These are phyloP conservation scores for Polytrichum formosum DNA, from an alignment of 225 moss, liverwort and hornwort species.

Conservation along the genomic window DNA sequence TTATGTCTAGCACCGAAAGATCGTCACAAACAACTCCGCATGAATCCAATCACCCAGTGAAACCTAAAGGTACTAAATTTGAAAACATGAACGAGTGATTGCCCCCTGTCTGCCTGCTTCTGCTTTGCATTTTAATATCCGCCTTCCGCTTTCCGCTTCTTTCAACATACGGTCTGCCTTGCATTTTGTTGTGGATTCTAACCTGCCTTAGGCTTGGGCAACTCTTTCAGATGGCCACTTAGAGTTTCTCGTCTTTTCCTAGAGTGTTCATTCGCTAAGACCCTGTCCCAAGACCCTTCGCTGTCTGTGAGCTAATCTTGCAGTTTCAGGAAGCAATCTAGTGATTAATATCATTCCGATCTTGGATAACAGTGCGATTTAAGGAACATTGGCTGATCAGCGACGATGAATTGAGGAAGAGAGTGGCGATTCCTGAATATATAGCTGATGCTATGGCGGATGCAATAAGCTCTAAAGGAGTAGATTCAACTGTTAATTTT, in stretches of 20 bases:
- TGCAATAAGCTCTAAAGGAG: conserved; percentile 33
- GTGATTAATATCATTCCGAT: background rate
- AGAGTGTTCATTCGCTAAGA: background rate
- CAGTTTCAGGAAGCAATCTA: background rate
- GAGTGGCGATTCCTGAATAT: conserved; percentile 40
- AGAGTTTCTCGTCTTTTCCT: background rate
- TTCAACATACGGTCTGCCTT: background rate
- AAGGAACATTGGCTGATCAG: conserved; percentile 15
- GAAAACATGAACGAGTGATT: background rate
- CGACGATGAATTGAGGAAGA: conserved; percentile 33
- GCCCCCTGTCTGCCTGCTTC: too few relatives aligned
- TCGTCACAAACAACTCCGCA: conserved; percentile 1
- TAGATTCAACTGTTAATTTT: conserved; percentile 11
- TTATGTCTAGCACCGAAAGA: conserved; percentile 9
- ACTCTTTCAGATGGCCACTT: background rate
- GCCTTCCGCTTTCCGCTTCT: background rate
- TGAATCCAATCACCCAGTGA: background rate
- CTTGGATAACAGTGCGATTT: background rate
- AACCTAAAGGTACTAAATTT: background rate
- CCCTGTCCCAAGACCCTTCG: background rate
- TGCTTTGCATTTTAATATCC: background rate
- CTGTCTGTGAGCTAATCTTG: background rate
- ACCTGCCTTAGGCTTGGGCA: background rate
- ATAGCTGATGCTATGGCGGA: conserved; percentile 38
- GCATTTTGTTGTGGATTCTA: background rate